Base-by-base conservation (phyloP, 2,329 filamentous ascomycete genomes). In the Xylariaceae sp. region DNA sequence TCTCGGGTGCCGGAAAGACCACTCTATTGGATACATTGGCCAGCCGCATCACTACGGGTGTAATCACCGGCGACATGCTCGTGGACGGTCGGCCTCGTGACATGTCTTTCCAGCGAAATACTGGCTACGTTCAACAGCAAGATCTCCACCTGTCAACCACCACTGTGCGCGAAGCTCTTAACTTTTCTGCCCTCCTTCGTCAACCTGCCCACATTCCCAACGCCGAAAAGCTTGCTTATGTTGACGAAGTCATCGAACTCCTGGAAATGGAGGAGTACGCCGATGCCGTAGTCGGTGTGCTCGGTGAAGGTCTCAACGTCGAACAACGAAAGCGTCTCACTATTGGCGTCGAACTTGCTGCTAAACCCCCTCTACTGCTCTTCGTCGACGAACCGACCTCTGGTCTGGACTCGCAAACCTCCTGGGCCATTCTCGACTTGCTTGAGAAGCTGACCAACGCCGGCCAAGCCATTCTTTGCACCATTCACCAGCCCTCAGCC, bases 351-450 rank as follows among this genome's bases (percentile, higher is more conserved):
- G 91, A 97, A 62, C 76, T 97, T 18, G 90, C 89, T 32, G 91
- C 91, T 6, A 95, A 93, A 69, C 91, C 91, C 4, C 83, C 88
- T 31, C 74, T 96, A 39, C 75, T 96, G 47, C 79, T 96, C 35
- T 96, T 96, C 69, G 80, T 96, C 30, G 91, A 97, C 56, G 91
- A 97, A 65, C 91, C 91, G 12, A 96, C 90, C 3, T 95, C 89
- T 19, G 91, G 91, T 71, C 80, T 96, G 16, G 91, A 96, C 65
- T 88, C 82, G 58, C 89, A 95, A 64, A 95, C 90, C 1, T 91
- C 89, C 1, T 96, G 89, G 88, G 87, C 88, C 49, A 95, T 96
- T 60, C 76, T 89, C 34, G 84, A 89, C 62, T 77, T 96, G 9
- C 77, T 97, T 31, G 85, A 94, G 65, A 95, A 94, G 66, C 74